Conservation (phyloP, 2,329 filamentous ascomycete species). For the Lithohypha guttulata region DNA sequence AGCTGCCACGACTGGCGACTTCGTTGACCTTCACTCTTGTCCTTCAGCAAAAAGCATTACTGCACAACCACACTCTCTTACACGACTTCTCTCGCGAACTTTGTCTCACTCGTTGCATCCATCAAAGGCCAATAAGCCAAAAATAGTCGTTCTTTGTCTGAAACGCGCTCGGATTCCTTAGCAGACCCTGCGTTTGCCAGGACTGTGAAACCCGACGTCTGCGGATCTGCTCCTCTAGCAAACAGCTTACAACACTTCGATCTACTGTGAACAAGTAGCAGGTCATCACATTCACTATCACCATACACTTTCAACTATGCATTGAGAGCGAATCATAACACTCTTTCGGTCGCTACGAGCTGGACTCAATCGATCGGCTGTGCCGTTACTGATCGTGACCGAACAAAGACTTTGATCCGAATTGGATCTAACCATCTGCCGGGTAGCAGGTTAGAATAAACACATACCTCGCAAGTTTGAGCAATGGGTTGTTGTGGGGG, state of each 20-base stretch:
- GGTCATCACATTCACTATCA: not conserved
- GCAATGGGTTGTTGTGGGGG: constrained; percentile 59
- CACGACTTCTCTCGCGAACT: not conserved
- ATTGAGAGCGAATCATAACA: constrained; percentile 12
- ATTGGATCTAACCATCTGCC: constrained; percentile 15
- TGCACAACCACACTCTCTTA: not conserved
- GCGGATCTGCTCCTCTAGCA: not conserved
- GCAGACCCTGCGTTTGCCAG: not conserved
- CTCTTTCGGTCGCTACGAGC: constrained; percentile 16
- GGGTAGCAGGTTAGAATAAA: constrained; percentile 13
- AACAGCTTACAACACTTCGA: not conserved
- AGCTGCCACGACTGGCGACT: not conserved
- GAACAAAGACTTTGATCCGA: constrained; percentile 8
- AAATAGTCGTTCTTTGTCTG: constrained; percentile 8
- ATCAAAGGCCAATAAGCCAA: not conserved
- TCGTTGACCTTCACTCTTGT: not conserved
- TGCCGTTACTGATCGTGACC: constrained; percentile 11
- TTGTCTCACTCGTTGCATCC: not conserved
- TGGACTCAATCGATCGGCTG: constrained; percentile 21
- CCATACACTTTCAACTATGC: constrained; percentile 10
- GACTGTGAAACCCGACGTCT: not conserved
- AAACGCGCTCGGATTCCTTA: not conserved
- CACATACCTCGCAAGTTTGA: constrained; percentile 20
- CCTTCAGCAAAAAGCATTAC: too few species aligned
- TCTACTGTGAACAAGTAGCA: not conserved